phyloP scores from a whole-genome alignment of 805 yeast genomes.

The Metschnikowia gelsemii region DNA sequence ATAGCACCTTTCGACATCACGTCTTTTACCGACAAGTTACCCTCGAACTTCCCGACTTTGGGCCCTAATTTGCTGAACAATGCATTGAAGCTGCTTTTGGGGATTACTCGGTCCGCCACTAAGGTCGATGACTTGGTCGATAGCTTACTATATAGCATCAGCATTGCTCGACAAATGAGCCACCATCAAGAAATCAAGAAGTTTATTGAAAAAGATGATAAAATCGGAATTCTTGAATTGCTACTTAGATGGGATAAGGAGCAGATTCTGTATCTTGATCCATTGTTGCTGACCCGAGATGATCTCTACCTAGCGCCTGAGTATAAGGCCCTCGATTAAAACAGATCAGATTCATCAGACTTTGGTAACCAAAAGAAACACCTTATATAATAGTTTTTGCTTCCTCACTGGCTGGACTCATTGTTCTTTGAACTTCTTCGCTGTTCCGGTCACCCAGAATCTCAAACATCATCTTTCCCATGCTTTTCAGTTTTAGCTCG shows the following conservation, averaged over 20 bases:
- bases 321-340: neutral
- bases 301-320: conserved; percentile 6
- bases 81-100: conserved; percentile 10
- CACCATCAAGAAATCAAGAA: conserved; percentile 13
- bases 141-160: conserved; percentile 55
- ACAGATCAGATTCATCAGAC: neutral
- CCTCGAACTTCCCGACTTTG: conserved; percentile 7
- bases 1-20: conserved; percentile 15
- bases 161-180: conserved; percentile 12
- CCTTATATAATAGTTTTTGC: conserved; percentile 18
- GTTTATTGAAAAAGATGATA: conserved; percentile 1
- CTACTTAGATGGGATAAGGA: conserved; percentile 15
- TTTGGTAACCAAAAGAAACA: neutral
- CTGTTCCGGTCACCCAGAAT: conserved; percentile 2
- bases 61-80: conserved; percentile 9
- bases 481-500: conserved; percentile 3
- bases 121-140: conserved; percentile 71
- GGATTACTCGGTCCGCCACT: conserved; percentile 13
- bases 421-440: conserved; percentile 16
- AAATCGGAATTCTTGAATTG: conserved; percentile 1
- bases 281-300: conserved; percentile 2
- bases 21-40: conserved; percentile 4
- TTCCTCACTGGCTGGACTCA: conserved; percentile 18
- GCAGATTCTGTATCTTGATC: conserved; percentile 14
- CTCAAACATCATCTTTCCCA: neutral